Evolutionary conservation across 1,139 yeast genomes (phyloP), one percentile per base, ranked within the genome.

Genomic region (Yamadazyma siamensis): DNA sequence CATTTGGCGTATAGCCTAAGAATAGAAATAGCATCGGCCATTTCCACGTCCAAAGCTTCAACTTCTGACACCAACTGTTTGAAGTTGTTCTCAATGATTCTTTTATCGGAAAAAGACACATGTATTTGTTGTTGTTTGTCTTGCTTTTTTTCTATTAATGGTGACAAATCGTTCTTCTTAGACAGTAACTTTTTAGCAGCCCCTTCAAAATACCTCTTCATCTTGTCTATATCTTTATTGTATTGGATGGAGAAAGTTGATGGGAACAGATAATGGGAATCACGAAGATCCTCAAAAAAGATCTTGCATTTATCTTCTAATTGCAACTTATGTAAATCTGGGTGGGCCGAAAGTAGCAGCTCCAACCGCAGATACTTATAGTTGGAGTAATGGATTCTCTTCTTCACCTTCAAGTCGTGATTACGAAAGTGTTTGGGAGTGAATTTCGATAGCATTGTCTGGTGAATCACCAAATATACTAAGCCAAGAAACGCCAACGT

Each of bases 1-100:
- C 73, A 68, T 33, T 59, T 55, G 4, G 65, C 65, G 34, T 50
- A 67, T 3, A 63, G 33, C 25, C 75, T 34, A 34, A 62, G 27
- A 3, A 65, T 18, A 0, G 65, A 50, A 15, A 51, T 44, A 3
- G 58, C 41, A 40, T 68, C 74, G 1, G 67, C 69, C 70, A 68
- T 63, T 13, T 43, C 38, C 16, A 51, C 55, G 19, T 59, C 61
- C 1, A 50, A 43, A 1, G 28, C 21, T 14, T 34, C 15, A 5
- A 45, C 35, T n/a, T 15, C n/a, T 7, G 38, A 36, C 6, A 35
- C 17, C 10, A 26, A 29, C 18, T 23, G 20, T 3, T 27, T 15
- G 23, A 40, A 44, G 2, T 29, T 26, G 3, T 19, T 12, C 13
- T 26, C 19, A 13, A 38, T 31, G 2, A 13, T 9, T 6, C 26